phyloP scores from a whole-genome alignment of 371 early-diverging fungal species.

The Circinella umbellata region DNA sequence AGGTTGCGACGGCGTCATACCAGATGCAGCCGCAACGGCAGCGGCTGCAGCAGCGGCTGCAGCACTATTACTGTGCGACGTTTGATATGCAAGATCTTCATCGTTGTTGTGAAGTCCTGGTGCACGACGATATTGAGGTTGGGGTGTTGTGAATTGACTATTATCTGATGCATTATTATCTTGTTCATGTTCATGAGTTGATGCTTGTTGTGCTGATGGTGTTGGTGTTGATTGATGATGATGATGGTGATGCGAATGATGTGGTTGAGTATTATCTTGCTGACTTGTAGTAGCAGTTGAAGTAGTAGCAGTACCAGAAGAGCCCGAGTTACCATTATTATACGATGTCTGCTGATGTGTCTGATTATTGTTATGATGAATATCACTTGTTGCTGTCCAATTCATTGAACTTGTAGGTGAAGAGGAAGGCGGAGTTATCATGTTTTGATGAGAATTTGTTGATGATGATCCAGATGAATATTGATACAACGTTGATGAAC shows the following conservation, averaged over 20 bases:
- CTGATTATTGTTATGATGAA: background rate
- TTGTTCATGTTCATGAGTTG: background rate
- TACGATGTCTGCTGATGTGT: background rate
- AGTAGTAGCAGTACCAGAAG: constrained; percentile 9
- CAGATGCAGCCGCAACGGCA: background rate
- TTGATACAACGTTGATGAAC: constrained; percentile 8
- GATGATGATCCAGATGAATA: constrained; percentile 11
- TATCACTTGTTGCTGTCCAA: constrained; percentile 5
- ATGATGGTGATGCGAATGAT: background rate
- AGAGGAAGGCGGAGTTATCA: constrained; percentile 19
- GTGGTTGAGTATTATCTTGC: background rate
- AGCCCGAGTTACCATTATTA: background rate
- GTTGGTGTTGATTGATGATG: background rate
- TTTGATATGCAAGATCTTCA: constrained; percentile 7
- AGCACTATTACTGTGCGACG: constrained; percentile 11
- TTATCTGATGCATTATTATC: background rate
- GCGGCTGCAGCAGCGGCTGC: constrained; percentile 5
- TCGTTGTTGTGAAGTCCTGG: background rate
- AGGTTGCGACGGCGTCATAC: constrained; percentile 7
- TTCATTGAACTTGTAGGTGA: constrained; percentile 18
- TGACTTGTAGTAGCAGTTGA: constrained; percentile 10
- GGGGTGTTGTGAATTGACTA: constrained; percentile 12
- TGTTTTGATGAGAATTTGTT: constrained; percentile 8
- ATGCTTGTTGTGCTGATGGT: background rate
- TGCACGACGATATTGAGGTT: constrained; percentile 14